phyloP scores from a whole-genome alignment of 106 monocot species.

The Dioscorea zingiberensis region DNA sequence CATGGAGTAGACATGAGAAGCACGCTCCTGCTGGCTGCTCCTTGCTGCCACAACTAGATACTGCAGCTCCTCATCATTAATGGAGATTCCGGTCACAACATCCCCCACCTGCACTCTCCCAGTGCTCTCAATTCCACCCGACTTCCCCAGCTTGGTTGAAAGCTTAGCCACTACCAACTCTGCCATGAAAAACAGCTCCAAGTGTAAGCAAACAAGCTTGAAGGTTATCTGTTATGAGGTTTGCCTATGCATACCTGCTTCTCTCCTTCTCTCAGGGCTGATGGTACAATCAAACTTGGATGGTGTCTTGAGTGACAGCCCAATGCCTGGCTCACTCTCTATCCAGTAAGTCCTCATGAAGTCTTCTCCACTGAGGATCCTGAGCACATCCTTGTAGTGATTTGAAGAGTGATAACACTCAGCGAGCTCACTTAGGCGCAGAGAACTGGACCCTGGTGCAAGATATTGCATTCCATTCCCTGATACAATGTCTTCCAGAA shows the following conservation, averaged over 20 bases:
- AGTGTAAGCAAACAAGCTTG: no score
- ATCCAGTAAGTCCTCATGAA: constrained; percentile 4
- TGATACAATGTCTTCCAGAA: constrained; percentile 8
- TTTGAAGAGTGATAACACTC: background rate
- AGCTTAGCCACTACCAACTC: constrained; percentile 9
- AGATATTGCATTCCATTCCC: background rate
- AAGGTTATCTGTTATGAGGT: no score
- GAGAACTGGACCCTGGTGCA: background rate
- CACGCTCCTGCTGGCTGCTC: background rate
- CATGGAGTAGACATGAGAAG: background rate
- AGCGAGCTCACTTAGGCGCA: background rate
- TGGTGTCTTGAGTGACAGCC: constrained; percentile 1
- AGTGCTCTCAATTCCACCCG: background rate
- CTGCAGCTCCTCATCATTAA: constrained; percentile 5
- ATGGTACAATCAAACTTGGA: no score
- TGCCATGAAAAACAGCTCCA: background rate
- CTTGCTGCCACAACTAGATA: constrained; percentile 1
- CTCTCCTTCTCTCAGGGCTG: no score
- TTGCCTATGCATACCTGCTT: no score
- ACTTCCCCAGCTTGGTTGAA: constrained; percentile 4
- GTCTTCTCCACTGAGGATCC: background rate
- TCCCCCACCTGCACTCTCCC: constrained; percentile 10
- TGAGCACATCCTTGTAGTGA: constrained; percentile 1
- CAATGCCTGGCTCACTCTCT: constrained; percentile 9
- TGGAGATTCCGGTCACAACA: constrained; percentile 7